Percentiles rank a stretch among this genome's conserved stretches.
phyloP scores from a whole-genome alignment of 148 eudicot species.

The Polygonum maritimum region DNA sequence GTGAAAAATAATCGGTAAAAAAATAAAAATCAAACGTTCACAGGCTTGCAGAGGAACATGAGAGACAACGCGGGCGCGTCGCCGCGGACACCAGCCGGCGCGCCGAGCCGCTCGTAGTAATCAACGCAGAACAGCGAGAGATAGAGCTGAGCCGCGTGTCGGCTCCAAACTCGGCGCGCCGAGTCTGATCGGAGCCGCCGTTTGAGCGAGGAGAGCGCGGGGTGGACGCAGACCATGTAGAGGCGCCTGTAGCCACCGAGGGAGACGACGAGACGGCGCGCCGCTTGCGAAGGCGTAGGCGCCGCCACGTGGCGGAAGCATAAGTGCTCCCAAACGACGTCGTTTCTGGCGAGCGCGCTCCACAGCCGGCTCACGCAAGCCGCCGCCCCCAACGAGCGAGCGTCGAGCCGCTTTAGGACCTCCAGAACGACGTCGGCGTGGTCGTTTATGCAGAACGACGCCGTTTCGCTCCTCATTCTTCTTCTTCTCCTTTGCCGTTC shows the following conservation, averaged over 20 bases:
- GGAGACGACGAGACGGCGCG: slow-evolving; percentile 47
- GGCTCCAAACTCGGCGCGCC: slow-evolving; percentile 36
- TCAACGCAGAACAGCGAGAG: slow-evolving; percentile 79
- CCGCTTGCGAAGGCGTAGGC: slow-evolving; percentile 28
- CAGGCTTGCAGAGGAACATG: slow-evolving; percentile 75
- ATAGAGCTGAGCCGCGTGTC: slow-evolving; percentile 63
- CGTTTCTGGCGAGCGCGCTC: slow-evolving; percentile 42
- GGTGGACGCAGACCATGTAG: slow-evolving; percentile 56
- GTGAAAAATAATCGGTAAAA: neutral
- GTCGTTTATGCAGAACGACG: slow-evolving; percentile 49
- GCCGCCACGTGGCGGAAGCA: slow-evolving; percentile 68
- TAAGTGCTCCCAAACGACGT: slow-evolving; percentile 73
- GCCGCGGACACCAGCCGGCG: slow-evolving; percentile 13
- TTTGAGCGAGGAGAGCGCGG: slow-evolving; percentile 18
- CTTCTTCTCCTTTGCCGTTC: neutral
- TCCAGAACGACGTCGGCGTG: slow-evolving; percentile 56
- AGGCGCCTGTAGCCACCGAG: slow-evolving; percentile 75
- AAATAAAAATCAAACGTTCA: slow-evolving; percentile 43
- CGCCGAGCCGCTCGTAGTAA: slow-evolving; percentile 63
- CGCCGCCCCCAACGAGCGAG: slow-evolving; percentile 40
- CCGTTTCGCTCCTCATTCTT: slow-evolving; percentile 2
- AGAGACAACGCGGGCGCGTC: slow-evolving; percentile 46
- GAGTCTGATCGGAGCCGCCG: slow-evolving; percentile 15
- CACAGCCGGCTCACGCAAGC: slow-evolving; percentile 71
- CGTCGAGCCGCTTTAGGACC: slow-evolving; percentile 58